Conservation (phyloP, 192 early-diverging fungal species). For the Umbelopsis vinacea region DNA sequence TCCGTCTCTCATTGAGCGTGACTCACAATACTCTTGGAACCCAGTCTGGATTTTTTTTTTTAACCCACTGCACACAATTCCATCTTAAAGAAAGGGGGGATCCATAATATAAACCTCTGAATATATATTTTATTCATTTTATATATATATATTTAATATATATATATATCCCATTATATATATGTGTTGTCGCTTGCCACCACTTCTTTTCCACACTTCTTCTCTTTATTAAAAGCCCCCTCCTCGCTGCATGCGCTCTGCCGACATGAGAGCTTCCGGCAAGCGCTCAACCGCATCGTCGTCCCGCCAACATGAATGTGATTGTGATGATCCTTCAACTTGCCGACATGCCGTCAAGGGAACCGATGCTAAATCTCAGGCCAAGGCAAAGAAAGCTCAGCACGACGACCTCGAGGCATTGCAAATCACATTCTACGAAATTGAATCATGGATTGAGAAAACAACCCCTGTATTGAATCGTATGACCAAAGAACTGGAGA, state of each 20-base stretch:
- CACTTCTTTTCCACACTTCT: neutral
- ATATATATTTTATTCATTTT: too few relatives aligned
- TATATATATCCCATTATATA: too few relatives aligned
- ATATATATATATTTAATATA: too few relatives aligned
- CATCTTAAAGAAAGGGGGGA: neutral
- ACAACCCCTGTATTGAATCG: constrained; percentile 38
- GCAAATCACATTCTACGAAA: constrained; percentile 50
- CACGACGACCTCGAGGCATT: constrained; percentile 44
- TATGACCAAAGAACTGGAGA: constrained; percentile 48
- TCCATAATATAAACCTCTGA: too few relatives aligned
- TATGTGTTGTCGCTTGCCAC: too few relatives aligned
- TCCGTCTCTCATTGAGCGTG: constrained; percentile 1
- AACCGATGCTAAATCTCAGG: constrained; percentile 30
- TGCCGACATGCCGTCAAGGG: neutral
- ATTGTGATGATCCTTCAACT: neutral
- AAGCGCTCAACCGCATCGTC: neutral
- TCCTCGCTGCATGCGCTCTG: neutral
- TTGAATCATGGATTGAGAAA: constrained; percentile 48
- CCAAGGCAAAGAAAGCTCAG: constrained; percentile 33
- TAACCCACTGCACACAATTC: neutral
- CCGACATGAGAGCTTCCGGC: constrained; percentile 15
- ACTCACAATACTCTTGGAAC: constrained; percentile 13
- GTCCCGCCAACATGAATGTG: neutral
- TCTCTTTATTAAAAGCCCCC: neutral
- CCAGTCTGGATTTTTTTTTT: constrained; percentile 8